Base-by-base conservation (phyloP, 2,329 filamentous ascomycete species). In the Zalaria sp. region DNA sequence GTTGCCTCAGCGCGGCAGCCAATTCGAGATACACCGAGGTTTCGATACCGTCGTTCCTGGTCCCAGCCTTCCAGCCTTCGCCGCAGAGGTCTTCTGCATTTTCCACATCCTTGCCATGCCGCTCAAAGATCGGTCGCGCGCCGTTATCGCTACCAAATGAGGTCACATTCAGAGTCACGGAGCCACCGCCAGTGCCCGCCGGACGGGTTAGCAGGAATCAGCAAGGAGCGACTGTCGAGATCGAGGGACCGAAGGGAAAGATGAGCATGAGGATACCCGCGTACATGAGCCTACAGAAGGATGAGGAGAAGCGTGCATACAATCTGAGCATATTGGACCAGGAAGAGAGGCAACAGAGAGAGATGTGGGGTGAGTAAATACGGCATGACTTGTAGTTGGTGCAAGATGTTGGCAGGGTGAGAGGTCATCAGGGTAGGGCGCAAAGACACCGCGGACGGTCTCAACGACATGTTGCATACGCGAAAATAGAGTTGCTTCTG, bases 111-210 rank as follows among this genome's bases (percentile, higher is more conserved):
- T 58, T 76, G 41, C 63, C 65, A 57, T 70, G 72, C 51, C 65
- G 70, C 44, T 95, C 89, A 36, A 91, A 95, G 70, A 81, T 98
- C 47, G 91, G 91, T 53, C 74, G 78, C 52, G 83, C 83, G 46
- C 75, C 83, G 25, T 74, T 94, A 41, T 79, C 84, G 42, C 71
- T 94, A 28, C 89, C 89, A 1, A 80, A 83, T 0, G 83, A 85
- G 48, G 91, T 98, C 43, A 81, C 81, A 40, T 70, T 98, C 48
- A 66, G 63, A 35, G 66, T 75, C 7, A 65, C 88, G 44, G 73
- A 82, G 46, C 57, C 60, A 3, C 73, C 86, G 45, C 74, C 79
- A 3, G 54, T 69, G 27, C 66, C 67, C 55, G 68, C 63, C 49
- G 70, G 74, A 47, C 78, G 75, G 34, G 73, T 74, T 34, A 79